Conservation (phyloP, 1,139 yeast species). For the Blastobotrys malaysiensis region DNA sequence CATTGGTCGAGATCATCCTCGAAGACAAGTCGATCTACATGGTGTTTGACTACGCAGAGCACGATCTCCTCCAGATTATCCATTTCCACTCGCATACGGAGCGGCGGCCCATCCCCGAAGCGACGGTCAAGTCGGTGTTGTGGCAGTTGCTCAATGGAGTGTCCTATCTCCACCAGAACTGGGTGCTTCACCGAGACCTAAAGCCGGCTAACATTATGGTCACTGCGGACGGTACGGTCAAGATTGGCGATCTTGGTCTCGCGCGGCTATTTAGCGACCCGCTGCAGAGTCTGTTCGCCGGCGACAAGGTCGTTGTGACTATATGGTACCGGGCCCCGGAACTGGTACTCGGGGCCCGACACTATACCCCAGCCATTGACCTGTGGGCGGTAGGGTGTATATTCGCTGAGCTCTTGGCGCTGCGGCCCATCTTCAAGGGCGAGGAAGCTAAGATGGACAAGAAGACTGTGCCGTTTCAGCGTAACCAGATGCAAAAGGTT, state of each 20-base stretch:
- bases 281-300: slow-evolving; percentile 80
- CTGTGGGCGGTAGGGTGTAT: slow-evolving; percentile 98
- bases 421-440: slow-evolving; percentile 93
- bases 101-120: slow-evolving; percentile 67
- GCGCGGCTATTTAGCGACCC: slow-evolving; percentile 90
- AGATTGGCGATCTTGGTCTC: slow-evolving; percentile 92
- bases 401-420: slow-evolving; percentile 79
- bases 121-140: slow-evolving; percentile 72
- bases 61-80: slow-evolving; percentile 85
- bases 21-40: slow-evolving; percentile 89
- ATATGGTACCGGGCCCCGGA: slow-evolving; percentile 99
- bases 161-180: slow-evolving; percentile 84
- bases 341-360: slow-evolving; percentile 80
- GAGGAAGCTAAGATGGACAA: slow-evolving; percentile 96
- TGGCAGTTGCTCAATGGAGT: slow-evolving; percentile 95
- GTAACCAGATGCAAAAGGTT: slow-evolving; percentile 84
- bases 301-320: slow-evolving; percentile 96
- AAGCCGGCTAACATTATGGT: slow-evolving; percentile 99
- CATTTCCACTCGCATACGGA: slow-evolving; percentile 93
- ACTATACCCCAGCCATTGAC: slow-evolving; percentile 92
- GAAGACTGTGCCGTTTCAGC: slow-evolving; percentile 89
- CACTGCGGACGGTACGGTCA: slow-evolving; percentile 78
- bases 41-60: slow-evolving; percentile 95
- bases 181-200: slow-evolving; percentile 92
- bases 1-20: slow-evolving; percentile 74